Evolutionary conservation across 352 stramenopile species (phyloP), one percentile per base, ranked within the genome.

Genomic region (Chrysophaeum taylorii): DNA sequence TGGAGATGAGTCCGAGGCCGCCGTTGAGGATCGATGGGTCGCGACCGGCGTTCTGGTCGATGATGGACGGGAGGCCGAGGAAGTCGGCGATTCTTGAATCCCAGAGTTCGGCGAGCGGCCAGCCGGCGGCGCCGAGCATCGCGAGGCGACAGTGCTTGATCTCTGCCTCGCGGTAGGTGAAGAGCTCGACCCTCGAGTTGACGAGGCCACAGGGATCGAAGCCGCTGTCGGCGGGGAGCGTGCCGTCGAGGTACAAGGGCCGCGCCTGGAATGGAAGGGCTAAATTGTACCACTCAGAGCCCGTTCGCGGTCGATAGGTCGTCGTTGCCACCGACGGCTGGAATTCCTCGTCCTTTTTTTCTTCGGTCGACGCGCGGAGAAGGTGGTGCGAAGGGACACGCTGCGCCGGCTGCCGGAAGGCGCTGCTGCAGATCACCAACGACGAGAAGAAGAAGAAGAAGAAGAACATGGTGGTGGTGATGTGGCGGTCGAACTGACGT

Each of bases 131-230:
- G 39, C 81, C 82, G 67, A 90, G 75, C 84, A 90, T 90, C 14
- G 84, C 84, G 38, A 89, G 73, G 66, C 82, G 81, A 27, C 75
- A 74, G 69, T 89, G 84, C 74, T 88, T 89, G 45, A 89, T 73
- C 68, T 89, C 84, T 1, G 84, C 84, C 73, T 88, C 82, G 61
- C 84, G 79, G 62, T 81, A 84, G 35, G 81, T 81, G 64, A 82
- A 75, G 16, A 89, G 72, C 43, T 80, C 74, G 0, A 75, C 73
- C 18, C 76, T 42, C 25, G 64, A 75, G 52, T 81, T 81, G 68
- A 78, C 73, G 66, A 88, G 84, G 7, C 78, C 78, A 37, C 86
- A 43, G 41, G 82, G 81, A 64, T 87, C 82, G 53, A 89, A 89
- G 31, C 83, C 83, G 29, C 82, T 79, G 74, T 87, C 79, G 43